Base-by-base conservation (phyloP, 495 filamentous ascomycete genomes). In the Penicillium pancosmium region DNA sequence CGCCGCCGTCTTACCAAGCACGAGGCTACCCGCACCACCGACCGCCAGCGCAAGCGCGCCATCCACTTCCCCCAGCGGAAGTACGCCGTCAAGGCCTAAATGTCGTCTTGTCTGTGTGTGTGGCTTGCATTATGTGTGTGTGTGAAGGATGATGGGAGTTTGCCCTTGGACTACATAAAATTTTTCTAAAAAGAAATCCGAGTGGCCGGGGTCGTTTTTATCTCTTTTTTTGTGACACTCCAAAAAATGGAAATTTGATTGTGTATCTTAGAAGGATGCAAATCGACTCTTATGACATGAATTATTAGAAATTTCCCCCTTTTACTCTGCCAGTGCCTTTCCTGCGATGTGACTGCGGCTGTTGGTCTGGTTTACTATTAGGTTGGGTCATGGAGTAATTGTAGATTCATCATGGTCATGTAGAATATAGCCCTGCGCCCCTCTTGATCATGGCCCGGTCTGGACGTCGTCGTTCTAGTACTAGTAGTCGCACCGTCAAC, bases 21-120 rank as follows among this genome's bases (percentile, higher is more conserved):
- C 82, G 95, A 99, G 82, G 84, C 86, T 62, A 81, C 86, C 68
- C 82, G 83, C 70, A 80, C 85, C 68, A 88, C 93, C 64, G 88
- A 91, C 80, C 93, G 93, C 86, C 88, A 91, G 78, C 88, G 88
- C 84, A 99, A 99, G 91, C 88, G 91, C 80, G 69, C 84, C 72
- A 87, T 83, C 68, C 95, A 99, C 84, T 99, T 98, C 86, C 94
- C 95, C 53, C 91, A 93, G 85, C 86, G 95, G 78, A 98, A 96
- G 82, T 99, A 85, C 81, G 95, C 95, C 74, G 87, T 99, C 73
- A 99, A 97, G 93, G 94, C 92, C 86, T 69, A 81, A 48, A n/a
- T 25, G 10, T 31, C 23, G 27, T 31, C 27, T 31, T 31, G 27
- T 21, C 2, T 1, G 8, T 31, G 27, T 31, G 27, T 7, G 8